These are phyloP conservation scores for Leccinum disarticulatum DNA, from an alignment of 768 basidiomycete species.

Conservation along the genomic window DNA sequence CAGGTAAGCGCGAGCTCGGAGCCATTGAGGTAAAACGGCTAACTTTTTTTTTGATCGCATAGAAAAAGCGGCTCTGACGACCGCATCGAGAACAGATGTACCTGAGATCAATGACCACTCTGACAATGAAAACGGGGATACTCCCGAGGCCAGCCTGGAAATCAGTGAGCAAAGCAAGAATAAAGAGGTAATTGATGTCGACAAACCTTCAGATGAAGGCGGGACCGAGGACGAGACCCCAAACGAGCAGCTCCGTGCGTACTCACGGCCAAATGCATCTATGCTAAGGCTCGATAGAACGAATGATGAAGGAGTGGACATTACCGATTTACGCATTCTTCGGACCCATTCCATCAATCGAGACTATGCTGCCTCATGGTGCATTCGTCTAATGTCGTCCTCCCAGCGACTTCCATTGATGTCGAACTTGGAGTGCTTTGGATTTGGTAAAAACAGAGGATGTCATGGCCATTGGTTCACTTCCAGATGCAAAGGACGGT, in stretches of 20 bases:
- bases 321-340: conserved; percentile 6
- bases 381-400: background rate
- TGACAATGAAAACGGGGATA: background rate
- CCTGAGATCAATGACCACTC: background rate
- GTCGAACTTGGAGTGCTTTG: background rate
- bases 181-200: background rate
- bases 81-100: background rate
- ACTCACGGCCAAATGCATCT: background rate
- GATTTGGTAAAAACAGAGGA: background rate
- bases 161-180: background rate
- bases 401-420: background rate
- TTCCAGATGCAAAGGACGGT: background rate
- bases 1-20: background rate
- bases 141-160: background rate
- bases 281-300: background rate
- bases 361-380: too few species aligned
- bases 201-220: background rate
- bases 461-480: background rate
- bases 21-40: background rate
- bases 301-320: conserved; percentile 1
- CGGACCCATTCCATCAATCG: background rate
- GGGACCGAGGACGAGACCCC: background rate
- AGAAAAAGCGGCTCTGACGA: background rate
- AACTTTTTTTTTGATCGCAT: background rate
- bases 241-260: background rate